These are phyloP conservation scores for Lentinula sp. DNA, from an alignment of 768 basidiomycete genomes.

Conservation along the genomic window DNA sequence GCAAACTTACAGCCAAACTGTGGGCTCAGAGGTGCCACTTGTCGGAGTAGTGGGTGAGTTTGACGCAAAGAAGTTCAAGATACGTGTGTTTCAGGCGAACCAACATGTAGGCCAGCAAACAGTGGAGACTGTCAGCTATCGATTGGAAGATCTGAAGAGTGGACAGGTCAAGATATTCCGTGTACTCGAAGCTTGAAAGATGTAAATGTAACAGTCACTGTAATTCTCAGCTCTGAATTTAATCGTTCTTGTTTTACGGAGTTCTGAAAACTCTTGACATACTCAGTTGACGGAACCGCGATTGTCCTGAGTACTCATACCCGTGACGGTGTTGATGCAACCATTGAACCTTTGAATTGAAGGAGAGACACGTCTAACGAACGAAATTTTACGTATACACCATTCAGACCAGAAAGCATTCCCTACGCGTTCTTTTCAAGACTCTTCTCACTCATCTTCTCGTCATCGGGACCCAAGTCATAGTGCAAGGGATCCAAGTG, in stretches of 20 bases:
- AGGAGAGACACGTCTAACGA: neutral
- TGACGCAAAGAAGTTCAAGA: slow-evolving; percentile 83
- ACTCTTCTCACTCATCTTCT: neutral
- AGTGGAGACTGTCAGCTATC: slow-evolving; percentile 80
- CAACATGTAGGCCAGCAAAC: slow-evolving; percentile 77
- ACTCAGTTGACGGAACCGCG: no score
- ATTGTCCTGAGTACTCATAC: no score
- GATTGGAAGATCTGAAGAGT: slow-evolving; percentile 84
- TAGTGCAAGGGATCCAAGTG: neutral
- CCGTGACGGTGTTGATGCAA: neutral
- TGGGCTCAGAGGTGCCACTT: slow-evolving; percentile 47
- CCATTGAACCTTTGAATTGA: neutral
- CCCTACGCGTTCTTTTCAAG: neutral
- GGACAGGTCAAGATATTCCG: slow-evolving; percentile 66
- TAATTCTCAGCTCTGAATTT: no score
- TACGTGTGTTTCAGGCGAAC: slow-evolving; percentile 82
- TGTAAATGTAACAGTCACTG: neutral
- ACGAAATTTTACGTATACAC: neutral
- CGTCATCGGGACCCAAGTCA: neutral
- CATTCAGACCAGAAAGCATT: neutral
- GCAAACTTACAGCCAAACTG: slow-evolving; percentile 60
- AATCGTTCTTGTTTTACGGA: no score
- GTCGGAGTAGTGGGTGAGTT: slow-evolving; percentile 78
- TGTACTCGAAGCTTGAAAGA: slow-evolving; percentile 29
- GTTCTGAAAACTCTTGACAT: no score